phyloP scores from a whole-genome alignment of 2,329 filamentous ascomycete genomes.

The Sporothrix sp. region DNA sequence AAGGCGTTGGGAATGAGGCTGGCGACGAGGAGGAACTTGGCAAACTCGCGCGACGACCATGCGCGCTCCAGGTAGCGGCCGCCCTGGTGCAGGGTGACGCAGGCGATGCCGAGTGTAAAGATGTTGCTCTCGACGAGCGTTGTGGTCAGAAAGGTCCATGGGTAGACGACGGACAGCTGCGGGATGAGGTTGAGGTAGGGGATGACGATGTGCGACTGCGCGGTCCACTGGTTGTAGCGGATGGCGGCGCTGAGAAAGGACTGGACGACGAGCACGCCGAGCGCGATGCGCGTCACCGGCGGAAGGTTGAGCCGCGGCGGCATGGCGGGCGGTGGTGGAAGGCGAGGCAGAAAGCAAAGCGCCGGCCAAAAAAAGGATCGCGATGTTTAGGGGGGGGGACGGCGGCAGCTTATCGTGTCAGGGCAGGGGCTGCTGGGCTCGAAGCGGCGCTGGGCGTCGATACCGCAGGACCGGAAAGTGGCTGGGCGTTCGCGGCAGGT shows the following conservation, averaged over 20 bases:
- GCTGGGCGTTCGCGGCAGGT: too few relatives aligned
- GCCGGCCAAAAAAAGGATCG: neutral
- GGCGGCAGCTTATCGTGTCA: neutral
- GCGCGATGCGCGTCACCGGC: slow-evolving; percentile 74
- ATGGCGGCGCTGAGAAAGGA: slow-evolving; percentile 75
- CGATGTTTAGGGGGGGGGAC: neutral
- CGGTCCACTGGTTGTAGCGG: slow-evolving; percentile 59
- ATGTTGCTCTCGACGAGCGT: slow-evolving; percentile 90
- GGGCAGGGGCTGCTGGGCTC: too few relatives aligned
- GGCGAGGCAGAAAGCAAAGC: neutral
- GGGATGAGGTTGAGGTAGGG: slow-evolving; percentile 86
- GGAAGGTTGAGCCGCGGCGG: slow-evolving; percentile 82
- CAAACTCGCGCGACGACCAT: slow-evolving; percentile 87
- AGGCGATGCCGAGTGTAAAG: slow-evolving; percentile 71
- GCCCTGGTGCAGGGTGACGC: slow-evolving; percentile 75
- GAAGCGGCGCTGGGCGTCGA: too few relatives aligned
- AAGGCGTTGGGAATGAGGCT: slow-evolving; percentile 72
- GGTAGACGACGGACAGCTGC: slow-evolving; percentile 72
- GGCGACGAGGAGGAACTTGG: slow-evolving; percentile 74
- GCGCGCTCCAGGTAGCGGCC: slow-evolving; percentile 92
- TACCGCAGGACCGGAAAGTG: too few relatives aligned
- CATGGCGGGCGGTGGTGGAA: slow-evolving; percentile 39
- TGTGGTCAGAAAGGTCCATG: slow-evolving; percentile 83
- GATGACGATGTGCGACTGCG: slow-evolving; percentile 56
- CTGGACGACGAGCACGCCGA: slow-evolving; percentile 64